Evolutionary conservation across 768 basidiomycete species (phyloP).

Genomic region (Tubosaeta brunneosetosa): DNA sequence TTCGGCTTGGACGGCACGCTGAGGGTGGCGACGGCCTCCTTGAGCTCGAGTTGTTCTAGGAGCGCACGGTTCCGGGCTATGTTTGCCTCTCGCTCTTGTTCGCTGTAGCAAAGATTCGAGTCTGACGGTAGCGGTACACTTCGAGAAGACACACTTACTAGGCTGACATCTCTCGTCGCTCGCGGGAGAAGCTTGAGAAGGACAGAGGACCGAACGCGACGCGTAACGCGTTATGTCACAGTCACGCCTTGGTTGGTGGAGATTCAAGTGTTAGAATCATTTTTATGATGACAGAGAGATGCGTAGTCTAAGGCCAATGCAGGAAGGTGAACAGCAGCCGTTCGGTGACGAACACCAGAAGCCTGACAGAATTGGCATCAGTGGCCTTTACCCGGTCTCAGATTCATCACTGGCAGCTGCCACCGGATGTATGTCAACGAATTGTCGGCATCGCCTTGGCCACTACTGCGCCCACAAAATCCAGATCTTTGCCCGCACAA

Average conservation of each 20-base stretch:
- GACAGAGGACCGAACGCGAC: background rate
- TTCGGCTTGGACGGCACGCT: constrained; percentile 40
- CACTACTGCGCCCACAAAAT: no score
- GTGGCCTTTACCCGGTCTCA: background rate
- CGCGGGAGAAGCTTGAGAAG: constrained; percentile 7
- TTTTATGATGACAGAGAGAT: no score
- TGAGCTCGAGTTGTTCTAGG: constrained; percentile 65
- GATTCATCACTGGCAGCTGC: background rate
- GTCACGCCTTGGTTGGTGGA: constrained; percentile 13
- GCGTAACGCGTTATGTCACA: constrained; percentile 32
- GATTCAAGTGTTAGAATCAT: no score
- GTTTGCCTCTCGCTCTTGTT: constrained; percentile 73
- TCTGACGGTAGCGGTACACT: background rate
- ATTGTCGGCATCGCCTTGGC: no score
- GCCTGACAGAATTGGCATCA: background rate
- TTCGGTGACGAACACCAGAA: background rate
- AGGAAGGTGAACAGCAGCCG: background rate
- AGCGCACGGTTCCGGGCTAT: constrained; percentile 77
- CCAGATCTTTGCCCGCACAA: no score
- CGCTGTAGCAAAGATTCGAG: constrained; percentile 32
- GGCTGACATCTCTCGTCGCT: constrained; percentile 46
- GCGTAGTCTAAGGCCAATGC: background rate
- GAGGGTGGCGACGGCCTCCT: constrained; percentile 48
- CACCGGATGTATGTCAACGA: no score
- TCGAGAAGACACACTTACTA: constrained; percentile 37